A percentile compares a stretch with the other conserved stretches of the same genome.
Evolutionary conservation across 192 early-diverging fungal species (phyloP).

Genomic region (Linnemannia elongata): DNA sequence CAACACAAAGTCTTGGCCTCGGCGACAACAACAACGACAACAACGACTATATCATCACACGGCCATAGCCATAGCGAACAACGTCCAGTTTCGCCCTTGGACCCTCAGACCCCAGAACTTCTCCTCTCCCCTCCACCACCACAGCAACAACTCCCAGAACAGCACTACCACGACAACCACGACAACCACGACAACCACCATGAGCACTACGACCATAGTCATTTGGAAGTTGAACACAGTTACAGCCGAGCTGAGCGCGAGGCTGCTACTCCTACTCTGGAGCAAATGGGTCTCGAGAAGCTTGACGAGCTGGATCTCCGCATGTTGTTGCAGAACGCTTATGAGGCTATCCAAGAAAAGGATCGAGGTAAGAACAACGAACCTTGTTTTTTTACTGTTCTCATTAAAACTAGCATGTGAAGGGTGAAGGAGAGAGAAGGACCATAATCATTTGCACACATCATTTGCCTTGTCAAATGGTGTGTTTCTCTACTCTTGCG

Average conservation of each 20-base stretch:
- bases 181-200: neutral
- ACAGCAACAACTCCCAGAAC: conserved; percentile 17
- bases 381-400: neutral
- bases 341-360: conserved; percentile 47
- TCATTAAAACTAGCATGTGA: neutral
- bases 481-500: conserved; percentile 8
- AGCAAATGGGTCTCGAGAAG: conserved; percentile 34
- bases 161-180: neutral
- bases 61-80: neutral
- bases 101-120: neutral
- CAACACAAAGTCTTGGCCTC: conserved; percentile 1
- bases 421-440: neutral
- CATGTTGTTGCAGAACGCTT: conserved; percentile 33
- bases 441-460: too few species aligned
- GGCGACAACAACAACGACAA: neutral
- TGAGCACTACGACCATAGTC: neutral
- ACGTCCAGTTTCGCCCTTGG: neutral
- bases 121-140: conserved; percentile 2
- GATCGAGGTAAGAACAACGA: conserved; percentile 26
- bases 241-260: conserved; percentile 1
- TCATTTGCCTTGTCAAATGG: neutral
- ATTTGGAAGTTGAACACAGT: neutral
- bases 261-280: conserved; percentile 13
- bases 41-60: neutral
- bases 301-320: conserved; percentile 31